Base-by-base conservation (phyloP, 306 rosid genomes). In the Styphnolobium japonicum region DNA sequence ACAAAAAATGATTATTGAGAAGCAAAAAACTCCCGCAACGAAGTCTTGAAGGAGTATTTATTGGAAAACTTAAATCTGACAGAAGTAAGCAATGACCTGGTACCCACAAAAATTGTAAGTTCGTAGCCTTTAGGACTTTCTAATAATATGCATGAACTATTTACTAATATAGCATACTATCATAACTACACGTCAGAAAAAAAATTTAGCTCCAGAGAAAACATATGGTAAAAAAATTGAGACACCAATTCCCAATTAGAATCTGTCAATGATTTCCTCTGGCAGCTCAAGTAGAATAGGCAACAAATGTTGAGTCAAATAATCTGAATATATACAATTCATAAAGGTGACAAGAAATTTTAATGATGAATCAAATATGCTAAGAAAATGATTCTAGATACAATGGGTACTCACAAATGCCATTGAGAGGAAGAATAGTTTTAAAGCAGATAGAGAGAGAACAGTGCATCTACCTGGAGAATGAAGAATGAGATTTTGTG, bases 391-490 rank as follows among this genome's bases (percentile, higher is more conserved):
- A 23, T 18, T 45, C 39, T 15, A 68, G 21, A 68, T 11, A 42
- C 36, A 11, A 68, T 14, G 15, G 58, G 34, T 7, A 25, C 39
- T 67, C 19, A 39, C 29, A 77, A 62, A 74, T 21, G 64, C 55
- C 62, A 80, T 19, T 46, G 64, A 22, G 27, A 67, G 52, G 18
- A 69, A 73, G 40, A 70, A 16, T 39, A 77, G 31, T 15, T 67
- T 22, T 14, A n/a, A n/a, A n/a, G n/a, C n/a, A 10, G 21, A 21
- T 66, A 16, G 15, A 49, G 60, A 60, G 37, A 29, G 36, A 63
- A 40, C 62, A 63, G 53, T 36, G 51, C 39, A 67, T 64, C 68
- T 87, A 95, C 98, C 98, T 91, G 65, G 94, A 84, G n/a, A 84
- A 51, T 27, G 91, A 81, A 25, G 95, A 64, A 71, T 82, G 85